Percentiles rank a stretch among this genome's conserved stretches.
phyloP scores from a whole-genome alignment of 768 basidiomycete species.

The Tylopilus subfusipes region DNA sequence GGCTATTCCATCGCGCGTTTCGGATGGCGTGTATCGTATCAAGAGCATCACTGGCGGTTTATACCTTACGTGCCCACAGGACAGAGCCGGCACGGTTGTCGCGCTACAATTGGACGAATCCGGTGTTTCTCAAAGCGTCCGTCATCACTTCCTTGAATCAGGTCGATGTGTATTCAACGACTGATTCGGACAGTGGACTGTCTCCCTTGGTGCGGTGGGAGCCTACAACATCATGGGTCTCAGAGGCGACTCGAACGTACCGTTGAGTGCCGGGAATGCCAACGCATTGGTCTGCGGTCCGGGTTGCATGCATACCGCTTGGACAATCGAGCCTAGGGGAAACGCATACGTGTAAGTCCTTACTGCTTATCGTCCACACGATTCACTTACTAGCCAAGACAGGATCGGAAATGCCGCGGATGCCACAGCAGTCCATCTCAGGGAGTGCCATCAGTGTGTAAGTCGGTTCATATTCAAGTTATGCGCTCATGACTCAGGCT shows the following conservation, averaged over 20 bases:
- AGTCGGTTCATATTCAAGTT: background rate
- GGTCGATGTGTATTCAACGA: background rate
- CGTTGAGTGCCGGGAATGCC: background rate
- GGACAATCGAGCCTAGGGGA: constrained; percentile 5
- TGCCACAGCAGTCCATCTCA: constrained; percentile 1
- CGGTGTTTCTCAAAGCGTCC: background rate
- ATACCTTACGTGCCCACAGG: background rate
- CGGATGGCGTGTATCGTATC: background rate
- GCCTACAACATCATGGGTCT: background rate
- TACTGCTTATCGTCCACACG: too few relatives aligned
- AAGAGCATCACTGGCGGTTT: background rate
- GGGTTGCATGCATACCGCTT: background rate
- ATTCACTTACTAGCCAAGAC: background rate
- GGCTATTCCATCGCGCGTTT: background rate
- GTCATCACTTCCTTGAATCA: background rate
- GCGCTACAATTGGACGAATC: background rate
- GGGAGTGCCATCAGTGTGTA: background rate
- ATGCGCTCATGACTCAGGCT: background rate
- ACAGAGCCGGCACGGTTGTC: background rate
- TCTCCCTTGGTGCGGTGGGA: background rate
- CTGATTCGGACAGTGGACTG: background rate
- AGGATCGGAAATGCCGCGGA: constrained; percentile 6
- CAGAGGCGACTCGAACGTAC: background rate
- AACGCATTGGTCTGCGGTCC: background rate
- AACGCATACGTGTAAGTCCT: background rate